phyloP scores from a whole-genome alignment of 352 stramenopile genomes.

The Globisporangium spiculum region DNA sequence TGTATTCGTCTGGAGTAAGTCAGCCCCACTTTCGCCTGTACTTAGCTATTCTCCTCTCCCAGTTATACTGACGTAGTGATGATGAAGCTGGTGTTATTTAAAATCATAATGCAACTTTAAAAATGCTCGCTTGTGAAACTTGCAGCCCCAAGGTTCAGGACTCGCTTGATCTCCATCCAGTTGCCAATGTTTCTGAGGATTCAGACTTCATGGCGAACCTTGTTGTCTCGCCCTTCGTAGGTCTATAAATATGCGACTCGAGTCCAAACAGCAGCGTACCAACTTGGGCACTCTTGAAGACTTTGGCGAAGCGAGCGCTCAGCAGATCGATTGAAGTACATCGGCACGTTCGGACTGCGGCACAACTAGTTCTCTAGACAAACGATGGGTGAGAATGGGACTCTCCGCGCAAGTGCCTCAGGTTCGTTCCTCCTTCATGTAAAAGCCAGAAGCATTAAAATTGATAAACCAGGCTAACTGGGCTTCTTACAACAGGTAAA shows the following conservation, averaged over 20 bases:
- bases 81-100: conserved; percentile 12
- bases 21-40: not conserved
- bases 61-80: conserved; percentile 1
- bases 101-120: conserved; percentile 12
- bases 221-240: not conserved
- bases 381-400: not conserved
- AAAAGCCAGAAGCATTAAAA: too few species aligned
- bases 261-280: not conserved
- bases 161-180: not conserved
- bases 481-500: too few species aligned
- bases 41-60: not conserved
- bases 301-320: not conserved
- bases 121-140: conserved; percentile 6
- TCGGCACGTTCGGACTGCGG: too few species aligned
- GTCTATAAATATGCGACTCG: conserved; percentile 1
- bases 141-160: not conserved
- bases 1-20: conserved; percentile 1
- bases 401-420: not conserved
- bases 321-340: not conserved
- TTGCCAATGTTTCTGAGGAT: not conserved
- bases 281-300: not conserved
- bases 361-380: not conserved
- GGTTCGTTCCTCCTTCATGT: not conserved
- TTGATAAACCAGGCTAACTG: too few species aligned
- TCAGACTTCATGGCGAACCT: not conserved